Conservation (phyloP, 768 basidiomycete species). For the Amanita exitialis region DNA sequence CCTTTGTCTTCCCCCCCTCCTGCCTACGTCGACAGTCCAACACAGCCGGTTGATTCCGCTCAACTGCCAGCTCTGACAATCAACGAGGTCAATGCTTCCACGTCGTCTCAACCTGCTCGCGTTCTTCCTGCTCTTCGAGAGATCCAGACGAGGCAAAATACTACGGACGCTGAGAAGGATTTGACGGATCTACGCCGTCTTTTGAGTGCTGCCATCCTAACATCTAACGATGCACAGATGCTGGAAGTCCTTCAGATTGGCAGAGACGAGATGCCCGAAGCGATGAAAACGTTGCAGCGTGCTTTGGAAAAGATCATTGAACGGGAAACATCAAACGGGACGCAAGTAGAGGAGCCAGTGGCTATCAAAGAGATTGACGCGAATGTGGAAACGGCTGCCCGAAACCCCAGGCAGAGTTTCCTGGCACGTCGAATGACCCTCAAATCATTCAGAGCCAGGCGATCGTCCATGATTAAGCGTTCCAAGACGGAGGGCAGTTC, state of each 20-base stretch:
- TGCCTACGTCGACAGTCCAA: neutral
- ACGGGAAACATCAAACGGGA: neutral
- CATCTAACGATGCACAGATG: conserved; percentile 55
- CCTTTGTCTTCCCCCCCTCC: neutral
- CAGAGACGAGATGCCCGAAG: conserved; percentile 67
- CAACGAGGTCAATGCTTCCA: neutral
- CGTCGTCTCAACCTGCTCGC: neutral
- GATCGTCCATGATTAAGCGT: neutral
- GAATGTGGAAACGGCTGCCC: neutral
- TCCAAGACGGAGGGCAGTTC: conserved; percentile 3
- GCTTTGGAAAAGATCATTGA: conserved; percentile 31
- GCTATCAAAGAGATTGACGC: neutral
- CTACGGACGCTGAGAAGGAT: conserved; percentile 40
- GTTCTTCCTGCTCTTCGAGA: conserved; percentile 15
- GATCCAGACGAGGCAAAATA: conserved; percentile 20
- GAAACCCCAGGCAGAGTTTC: neutral
- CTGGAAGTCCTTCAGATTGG: conserved; percentile 51
- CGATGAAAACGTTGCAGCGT: conserved; percentile 70
- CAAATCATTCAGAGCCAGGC: conserved; percentile 1
- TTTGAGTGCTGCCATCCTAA: conserved; percentile 46
- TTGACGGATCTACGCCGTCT: conserved; percentile 44
- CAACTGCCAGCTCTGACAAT: conserved; percentile 7
- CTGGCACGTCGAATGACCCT: neutral
- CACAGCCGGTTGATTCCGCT: conserved; percentile 11
- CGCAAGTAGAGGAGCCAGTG: neutral